phyloP scores from a whole-genome alignment of 2,329 filamentous ascomycete genomes.

The Ascochyta fabae region DNA sequence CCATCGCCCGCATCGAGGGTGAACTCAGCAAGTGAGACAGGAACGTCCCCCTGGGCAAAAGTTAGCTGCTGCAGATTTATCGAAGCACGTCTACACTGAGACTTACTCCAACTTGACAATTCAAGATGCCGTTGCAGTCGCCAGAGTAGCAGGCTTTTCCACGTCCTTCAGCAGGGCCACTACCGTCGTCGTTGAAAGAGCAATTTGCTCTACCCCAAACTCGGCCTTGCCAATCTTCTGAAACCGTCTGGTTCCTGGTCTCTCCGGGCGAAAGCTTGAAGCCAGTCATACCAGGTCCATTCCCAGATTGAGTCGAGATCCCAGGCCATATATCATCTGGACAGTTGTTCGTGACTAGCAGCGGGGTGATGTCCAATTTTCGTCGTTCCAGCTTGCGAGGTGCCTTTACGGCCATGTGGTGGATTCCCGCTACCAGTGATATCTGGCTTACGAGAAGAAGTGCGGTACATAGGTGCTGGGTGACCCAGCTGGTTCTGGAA shows the following conservation, averaged over 20 bases:
- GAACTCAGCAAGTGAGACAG: constrained; percentile 81
- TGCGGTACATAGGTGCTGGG: constrained; percentile 30
- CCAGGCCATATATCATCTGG: constrained; percentile 76
- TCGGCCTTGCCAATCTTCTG: constrained; percentile 78
- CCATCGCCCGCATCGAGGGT: constrained; percentile 71
- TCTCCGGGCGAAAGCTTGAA: constrained; percentile 69
- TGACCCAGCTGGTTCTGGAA: constrained; percentile 16
- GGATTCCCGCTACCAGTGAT: constrained; percentile 34
- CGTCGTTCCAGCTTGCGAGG: constrained; percentile 38
- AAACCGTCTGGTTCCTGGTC: constrained; percentile 68
- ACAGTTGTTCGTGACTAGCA: constrained; percentile 76
- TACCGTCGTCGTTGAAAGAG: constrained; percentile 71
- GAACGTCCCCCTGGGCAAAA: constrained; percentile 67
- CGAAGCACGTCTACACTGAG: neutral
- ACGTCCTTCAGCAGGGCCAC: constrained; percentile 55
- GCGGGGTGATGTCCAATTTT: constrained; percentile 54
- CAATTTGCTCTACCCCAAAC: constrained; percentile 87
- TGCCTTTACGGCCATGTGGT: constrained; percentile 43
- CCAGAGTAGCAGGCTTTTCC: constrained; percentile 72
- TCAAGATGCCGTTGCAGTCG: constrained; percentile 74
- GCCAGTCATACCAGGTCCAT: constrained; percentile 69
- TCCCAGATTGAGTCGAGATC: constrained; percentile 74
- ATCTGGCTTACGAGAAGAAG: constrained; percentile 31
- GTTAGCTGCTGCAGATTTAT: constrained; percentile 14
- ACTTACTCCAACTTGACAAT: constrained; percentile 73